Conservation (phyloP, 2,329 filamentous ascomycete species). For the Aspergillus ustus region DNA sequence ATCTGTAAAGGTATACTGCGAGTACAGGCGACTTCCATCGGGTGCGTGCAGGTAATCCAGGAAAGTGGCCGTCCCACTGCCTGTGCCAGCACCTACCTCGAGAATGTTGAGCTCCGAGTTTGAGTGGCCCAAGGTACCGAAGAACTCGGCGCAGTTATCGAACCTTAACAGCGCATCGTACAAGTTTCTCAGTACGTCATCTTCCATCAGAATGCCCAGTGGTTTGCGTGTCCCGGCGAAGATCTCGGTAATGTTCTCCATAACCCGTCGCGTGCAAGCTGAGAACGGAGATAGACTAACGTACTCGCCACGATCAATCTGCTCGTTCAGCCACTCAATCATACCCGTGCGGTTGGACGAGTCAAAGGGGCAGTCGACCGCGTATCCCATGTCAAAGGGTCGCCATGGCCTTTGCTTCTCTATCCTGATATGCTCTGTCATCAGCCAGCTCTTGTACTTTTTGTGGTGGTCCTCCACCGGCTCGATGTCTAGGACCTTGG, state of each 20-base stretch:
- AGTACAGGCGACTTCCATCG: constrained; percentile 6
- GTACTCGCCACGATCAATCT: neutral
- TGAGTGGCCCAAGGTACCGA: constrained; percentile 10
- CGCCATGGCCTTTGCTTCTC: neutral
- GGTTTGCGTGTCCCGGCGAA: neutral
- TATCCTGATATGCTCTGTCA: neutral
- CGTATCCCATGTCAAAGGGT: neutral
- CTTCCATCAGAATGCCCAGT: constrained; percentile 1
- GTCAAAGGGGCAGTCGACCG: neutral
- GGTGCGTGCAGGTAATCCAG: constrained; percentile 3
- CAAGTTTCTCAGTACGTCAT: neutral
- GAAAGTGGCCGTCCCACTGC: constrained; percentile 3
- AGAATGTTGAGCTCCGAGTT: constrained; percentile 14
- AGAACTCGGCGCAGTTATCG: neutral
- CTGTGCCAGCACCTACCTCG: constrained; percentile 18
- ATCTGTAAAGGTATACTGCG: constrained; percentile 36
- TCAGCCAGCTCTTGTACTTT: constrained; percentile 10
- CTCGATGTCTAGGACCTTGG: neutral
- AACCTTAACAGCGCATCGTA: neutral
- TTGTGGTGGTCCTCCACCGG: constrained; percentile 5
- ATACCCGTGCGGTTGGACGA: neutral
- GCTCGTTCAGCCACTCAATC: neutral
- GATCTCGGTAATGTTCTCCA: neutral
- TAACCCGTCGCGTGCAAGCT: neutral
- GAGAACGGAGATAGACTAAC: neutral